Evolutionary conservation across 2,329 filamentous ascomycete species (phyloP), one percentile per base, ranked within the genome.

Genomic region (Dactylellina drechsleri): DNA sequence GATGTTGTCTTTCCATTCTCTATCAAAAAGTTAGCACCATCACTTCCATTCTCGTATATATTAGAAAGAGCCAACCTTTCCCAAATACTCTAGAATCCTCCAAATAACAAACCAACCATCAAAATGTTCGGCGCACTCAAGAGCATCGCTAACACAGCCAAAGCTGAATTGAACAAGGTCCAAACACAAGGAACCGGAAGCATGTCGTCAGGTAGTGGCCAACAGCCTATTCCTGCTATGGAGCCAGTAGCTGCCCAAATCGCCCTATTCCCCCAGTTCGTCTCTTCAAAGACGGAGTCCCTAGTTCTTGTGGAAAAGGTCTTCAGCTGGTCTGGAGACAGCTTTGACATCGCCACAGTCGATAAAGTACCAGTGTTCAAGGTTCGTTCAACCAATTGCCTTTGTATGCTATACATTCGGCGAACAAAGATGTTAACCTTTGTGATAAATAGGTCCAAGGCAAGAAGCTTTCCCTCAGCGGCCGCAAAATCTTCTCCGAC

Each of bases 261-360:
- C 31, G 72, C 66, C 7, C 60, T 70, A 15, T 76, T 70, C 36
- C 65, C 65, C 12, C 65, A 70, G 28, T 76, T 76, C 47, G 59
- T 70, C 67, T 67, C 78, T 1, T 61, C 68, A 31, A 77, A 78
- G 26, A 74, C 70, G 77, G 80, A 77, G 79, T 87, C 85, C 1
- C 81, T 91, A 5, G 79, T 87, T 1, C 82, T 91, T 57, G 87
- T 85, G 78, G 88, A 91, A 79, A 88, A 87, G 78, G 83, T 89
- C 16, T 80, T 89, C 70, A 89, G 88, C 2, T 81, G 90, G 7
- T 85, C 85, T 0, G 87, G 88, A 68, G 88, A 91, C 82, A 87
- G 85, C 80, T 91, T 90, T 81, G 86, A 87, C 77, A 86, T 91
- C 80, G 85, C 84, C 64, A 84, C 86, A 4, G 81, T 84, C 52